These are phyloP conservation scores for Funneliformis mosseae DNA, from an alignment of 192 early-diverging fungal genomes.

Conservation along the genomic window DNA sequence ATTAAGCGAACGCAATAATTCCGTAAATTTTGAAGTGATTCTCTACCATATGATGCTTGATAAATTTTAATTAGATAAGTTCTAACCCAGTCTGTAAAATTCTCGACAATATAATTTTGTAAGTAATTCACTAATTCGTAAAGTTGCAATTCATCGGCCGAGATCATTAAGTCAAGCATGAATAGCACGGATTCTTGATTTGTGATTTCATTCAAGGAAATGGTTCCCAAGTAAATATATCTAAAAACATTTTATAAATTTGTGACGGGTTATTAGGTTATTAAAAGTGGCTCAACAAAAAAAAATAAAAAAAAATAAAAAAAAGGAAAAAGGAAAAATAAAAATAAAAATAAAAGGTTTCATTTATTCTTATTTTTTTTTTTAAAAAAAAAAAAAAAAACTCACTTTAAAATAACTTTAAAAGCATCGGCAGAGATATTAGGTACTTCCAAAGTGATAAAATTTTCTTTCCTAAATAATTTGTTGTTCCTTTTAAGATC, in stretches of 20 bases:
- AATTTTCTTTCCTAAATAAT: background rate
- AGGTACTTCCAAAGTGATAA: background rate
- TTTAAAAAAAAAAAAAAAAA: background rate
- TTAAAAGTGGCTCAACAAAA: background rate
- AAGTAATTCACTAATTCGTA: background rate
- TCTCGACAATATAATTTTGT: background rate
- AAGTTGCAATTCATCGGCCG: conserved; percentile 8
- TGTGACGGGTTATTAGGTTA: background rate
- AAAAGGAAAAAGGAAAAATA: no score
- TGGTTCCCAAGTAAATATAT: conserved; percentile 5
- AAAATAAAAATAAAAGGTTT: no score
- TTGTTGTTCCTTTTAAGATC: background rate
- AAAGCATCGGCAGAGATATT: conserved; percentile 1
- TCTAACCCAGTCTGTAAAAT: background rate
- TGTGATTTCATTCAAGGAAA: background rate
- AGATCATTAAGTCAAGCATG: background rate
- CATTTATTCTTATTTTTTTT: no score
- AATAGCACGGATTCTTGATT: conserved; percentile 1
- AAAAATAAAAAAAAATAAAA: background rate
- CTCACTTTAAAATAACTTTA: background rate
- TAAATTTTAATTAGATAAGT: background rate
- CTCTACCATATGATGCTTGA: background rate
- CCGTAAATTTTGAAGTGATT: background rate
- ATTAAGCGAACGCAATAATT: background rate
- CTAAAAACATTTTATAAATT: background rate